A percentile compares a stretch with the other conserved stretches of the same genome.
phyloP scores from a whole-genome alignment of 1,139 yeast species.

The Kodamaea ohmeri region DNA sequence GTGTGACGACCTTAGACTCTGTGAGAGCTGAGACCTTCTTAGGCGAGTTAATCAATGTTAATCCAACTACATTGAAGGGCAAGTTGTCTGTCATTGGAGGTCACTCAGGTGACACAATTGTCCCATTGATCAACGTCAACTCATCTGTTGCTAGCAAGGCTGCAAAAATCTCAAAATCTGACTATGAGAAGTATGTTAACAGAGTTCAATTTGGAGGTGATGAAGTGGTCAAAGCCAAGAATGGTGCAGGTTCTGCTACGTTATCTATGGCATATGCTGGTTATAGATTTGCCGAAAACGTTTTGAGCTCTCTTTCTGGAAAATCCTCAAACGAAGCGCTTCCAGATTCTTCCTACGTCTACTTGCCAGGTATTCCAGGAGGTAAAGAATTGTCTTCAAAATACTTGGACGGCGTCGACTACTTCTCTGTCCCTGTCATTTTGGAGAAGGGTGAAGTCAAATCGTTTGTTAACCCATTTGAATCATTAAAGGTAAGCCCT shows the following conservation, averaged over 20 bases:
- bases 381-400: constrained; percentile 44
- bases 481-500: constrained; percentile 31
- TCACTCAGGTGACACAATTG: constrained; percentile 75
- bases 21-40: constrained; percentile 69
- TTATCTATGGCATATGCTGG: constrained; percentile 79
- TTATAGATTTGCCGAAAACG: constrained; percentile 57
- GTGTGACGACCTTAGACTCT: constrained; percentile 70
- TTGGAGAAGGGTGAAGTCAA: constrained; percentile 50
- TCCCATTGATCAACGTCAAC: constrained; percentile 47
- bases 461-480: constrained; percentile 46
- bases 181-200: constrained; percentile 47
- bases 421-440: constrained; percentile 61
- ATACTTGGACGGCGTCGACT: constrained; percentile 43
- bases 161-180: constrained; percentile 25
- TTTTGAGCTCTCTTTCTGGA: constrained; percentile 44
- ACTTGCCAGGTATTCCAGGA: constrained; percentile 54
- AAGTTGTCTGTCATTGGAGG: constrained; percentile 68
- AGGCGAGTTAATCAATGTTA: constrained; percentile 38
- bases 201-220: constrained; percentile 78
- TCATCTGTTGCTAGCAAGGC: constrained; percentile 29
- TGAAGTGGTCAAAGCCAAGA: constrained; percentile 74
- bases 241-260: constrained; percentile 77
- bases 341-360: constrained; percentile 61
- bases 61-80: constrained; percentile 42
- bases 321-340: constrained; percentile 21